These are phyloP conservation scores for Gnomoniopsis smithogilvyi DNA, from an alignment of 2,329 filamentous ascomycete species.

Conservation along the genomic window DNA sequence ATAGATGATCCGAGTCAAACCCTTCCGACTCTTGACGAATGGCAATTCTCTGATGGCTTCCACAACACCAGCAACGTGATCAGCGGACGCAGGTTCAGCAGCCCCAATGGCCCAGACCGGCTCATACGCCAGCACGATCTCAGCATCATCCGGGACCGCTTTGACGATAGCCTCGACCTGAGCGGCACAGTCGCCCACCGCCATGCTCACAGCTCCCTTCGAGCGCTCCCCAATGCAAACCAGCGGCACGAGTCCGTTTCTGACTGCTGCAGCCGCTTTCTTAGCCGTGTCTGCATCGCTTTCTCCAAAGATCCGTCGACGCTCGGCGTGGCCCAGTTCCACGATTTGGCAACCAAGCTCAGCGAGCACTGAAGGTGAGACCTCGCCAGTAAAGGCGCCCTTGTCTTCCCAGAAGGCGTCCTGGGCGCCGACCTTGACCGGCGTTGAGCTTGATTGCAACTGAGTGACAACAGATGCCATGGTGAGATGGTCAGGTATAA, in stretches of 20 bases:
- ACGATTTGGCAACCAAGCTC: slow-evolving; percentile 70
- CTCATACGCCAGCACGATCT: slow-evolving; percentile 80
- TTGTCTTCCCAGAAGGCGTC: slow-evolving; percentile 67
- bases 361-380: slow-evolving; percentile 65
- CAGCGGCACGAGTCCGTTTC: slow-evolving; percentile 71
- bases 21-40: slow-evolving; percentile 47
- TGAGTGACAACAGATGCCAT: slow-evolving; percentile 51
- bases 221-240: slow-evolving; percentile 77
- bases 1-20: slow-evolving; percentile 69
- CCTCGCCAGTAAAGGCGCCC: slow-evolving; percentile 76
- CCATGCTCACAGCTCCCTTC: slow-evolving; percentile 46
- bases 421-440: slow-evolving; percentile 69
- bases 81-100: slow-evolving; percentile 64
- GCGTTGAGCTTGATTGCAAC: slow-evolving; percentile 39
- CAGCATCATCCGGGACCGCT: slow-evolving; percentile 57
- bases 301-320: slow-evolving; percentile 69
- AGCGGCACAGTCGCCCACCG: slow-evolving; percentile 61
- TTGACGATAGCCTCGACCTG: slow-evolving; percentile 65
- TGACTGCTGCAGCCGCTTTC: slow-evolving; percentile 66
- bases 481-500: slow-evolving; percentile 75
- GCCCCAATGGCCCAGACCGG: slow-evolving; percentile 88
- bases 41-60: slow-evolving; percentile 56
- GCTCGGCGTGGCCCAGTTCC: slow-evolving; percentile 79
- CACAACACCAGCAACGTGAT: slow-evolving; percentile 71
- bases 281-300: slow-evolving; percentile 64